Percentiles rank a stretch among this genome's conserved stretches.
Evolutionary conservation across 306 rosid genomes (phyloP).

Genomic region (Rosa lucieae): DNA sequence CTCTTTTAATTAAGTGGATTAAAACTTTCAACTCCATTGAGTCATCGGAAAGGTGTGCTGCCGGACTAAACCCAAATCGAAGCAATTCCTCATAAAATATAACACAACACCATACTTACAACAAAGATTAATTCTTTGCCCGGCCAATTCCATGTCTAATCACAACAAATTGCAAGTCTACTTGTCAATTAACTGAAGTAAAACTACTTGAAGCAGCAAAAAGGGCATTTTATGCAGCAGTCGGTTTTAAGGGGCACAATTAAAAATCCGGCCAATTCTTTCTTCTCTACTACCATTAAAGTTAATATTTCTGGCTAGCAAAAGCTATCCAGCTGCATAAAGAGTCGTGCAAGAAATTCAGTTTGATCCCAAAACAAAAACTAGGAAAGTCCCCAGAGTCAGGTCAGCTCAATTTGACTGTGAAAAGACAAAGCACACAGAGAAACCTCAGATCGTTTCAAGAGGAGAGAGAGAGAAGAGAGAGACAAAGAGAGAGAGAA

Average conservation of each 20-base stretch:
- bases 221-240: slow-evolving; percentile 15
- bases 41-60: background rate
- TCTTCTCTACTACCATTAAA: background rate
- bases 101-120: slow-evolving; percentile 4
- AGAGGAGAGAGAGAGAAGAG: slow-evolving; percentile 3
- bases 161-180: slow-evolving; percentile 12
- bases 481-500: slow-evolving; percentile 25
- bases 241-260: background rate
- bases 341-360: background rate
- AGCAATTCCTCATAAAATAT: slow-evolving; percentile 50
- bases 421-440: slow-evolving; percentile 22
- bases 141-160: slow-evolving; percentile 20
- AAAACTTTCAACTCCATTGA: slow-evolving; percentile 5
- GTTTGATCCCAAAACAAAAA: slow-evolving; percentile 19
- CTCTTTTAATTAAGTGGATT: slow-evolving; percentile 11
- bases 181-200: background rate
- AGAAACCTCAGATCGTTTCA: background rate
- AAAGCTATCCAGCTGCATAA: background rate
- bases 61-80: slow-evolving; percentile 35
- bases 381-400: slow-evolving; percentile 12
- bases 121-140: background rate
- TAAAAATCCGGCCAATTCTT: background rate
- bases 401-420: slow-evolving; percentile 41
- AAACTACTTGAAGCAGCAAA: background rate
- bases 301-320: background rate